Conservation (phyloP, 352 stramenopile genomes). For the Pythium plurisporium region DNA sequence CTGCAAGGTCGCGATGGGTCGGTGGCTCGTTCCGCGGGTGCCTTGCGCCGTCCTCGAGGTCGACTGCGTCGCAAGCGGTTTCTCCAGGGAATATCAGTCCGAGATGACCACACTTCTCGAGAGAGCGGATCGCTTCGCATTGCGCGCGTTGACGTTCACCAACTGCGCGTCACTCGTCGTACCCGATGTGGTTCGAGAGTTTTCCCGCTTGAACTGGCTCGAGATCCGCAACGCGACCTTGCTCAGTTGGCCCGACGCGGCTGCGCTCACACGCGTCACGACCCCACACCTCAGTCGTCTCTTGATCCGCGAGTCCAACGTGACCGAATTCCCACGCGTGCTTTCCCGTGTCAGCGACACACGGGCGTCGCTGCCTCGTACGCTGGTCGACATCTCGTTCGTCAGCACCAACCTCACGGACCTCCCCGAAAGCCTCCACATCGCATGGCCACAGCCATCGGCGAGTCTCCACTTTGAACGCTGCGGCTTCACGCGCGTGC, state of each 20-base stretch:
- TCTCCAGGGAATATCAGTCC: no score
- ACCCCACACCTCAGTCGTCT: slow-evolving; percentile 4
- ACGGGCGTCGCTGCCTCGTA: not conserved
- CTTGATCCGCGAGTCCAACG: slow-evolving; percentile 7
- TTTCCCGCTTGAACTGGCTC: slow-evolving; percentile 14
- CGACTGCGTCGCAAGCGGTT: not conserved
- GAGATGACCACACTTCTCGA: not conserved
- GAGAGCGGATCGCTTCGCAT: not conserved
- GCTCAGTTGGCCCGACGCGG: not conserved
- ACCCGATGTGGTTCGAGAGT: slow-evolving; percentile 4
- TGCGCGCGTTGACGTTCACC: slow-evolving; percentile 7
- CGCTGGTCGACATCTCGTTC: slow-evolving; percentile 6
- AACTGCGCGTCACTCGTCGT: slow-evolving; percentile 12
- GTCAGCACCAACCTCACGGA: slow-evolving; percentile 7
- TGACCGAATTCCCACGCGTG: not conserved
- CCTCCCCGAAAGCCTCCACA: not conserved
- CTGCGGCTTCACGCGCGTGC: slow-evolving; percentile 1
- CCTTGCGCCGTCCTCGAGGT: slow-evolving; percentile 5
- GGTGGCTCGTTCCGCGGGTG: slow-evolving; percentile 4
- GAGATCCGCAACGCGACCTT: slow-evolving; percentile 13
- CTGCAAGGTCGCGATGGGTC: slow-evolving; percentile 6
- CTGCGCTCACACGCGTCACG: not conserved
- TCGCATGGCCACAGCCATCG: not conserved
- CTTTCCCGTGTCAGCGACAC: no score
- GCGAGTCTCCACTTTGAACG: slow-evolving; percentile 2